Conservation (phyloP, 306 rosid species). For the Fragaria iinumae region DNA sequence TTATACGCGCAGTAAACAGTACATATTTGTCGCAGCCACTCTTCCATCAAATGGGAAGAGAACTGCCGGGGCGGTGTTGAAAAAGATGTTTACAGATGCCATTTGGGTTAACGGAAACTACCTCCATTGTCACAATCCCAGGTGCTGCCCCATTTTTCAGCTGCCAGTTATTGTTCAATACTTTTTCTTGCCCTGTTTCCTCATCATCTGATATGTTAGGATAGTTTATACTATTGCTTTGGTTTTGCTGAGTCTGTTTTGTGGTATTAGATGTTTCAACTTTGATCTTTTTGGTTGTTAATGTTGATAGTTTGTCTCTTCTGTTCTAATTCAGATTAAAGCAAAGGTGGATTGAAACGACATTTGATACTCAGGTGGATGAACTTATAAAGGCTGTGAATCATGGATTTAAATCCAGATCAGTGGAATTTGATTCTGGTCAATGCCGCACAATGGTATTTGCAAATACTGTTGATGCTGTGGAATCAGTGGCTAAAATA, state of each 20-base stretch:
- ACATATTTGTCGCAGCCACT: conserved; percentile 93
- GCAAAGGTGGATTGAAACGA: conserved; percentile 91
- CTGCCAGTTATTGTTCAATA: conserved; percentile 6
- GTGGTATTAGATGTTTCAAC: not conserved
- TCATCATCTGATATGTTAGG: conserved; percentile 1
- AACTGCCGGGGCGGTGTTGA: conserved; percentile 81
- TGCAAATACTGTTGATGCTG: conserved; percentile 91
- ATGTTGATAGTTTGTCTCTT: conserved; percentile 13
- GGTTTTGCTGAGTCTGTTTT: conserved; percentile 2
- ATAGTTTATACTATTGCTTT: not conserved
- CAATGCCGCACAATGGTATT: conserved; percentile 78
- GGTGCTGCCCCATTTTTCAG: conserved; percentile 41
- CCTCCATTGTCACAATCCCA: conserved; percentile 93
- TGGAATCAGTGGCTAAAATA: conserved; percentile 78
- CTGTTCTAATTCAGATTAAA: conserved; percentile 52
- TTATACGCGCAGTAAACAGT: conserved; percentile 85
- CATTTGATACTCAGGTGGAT: conserved; percentile 68
- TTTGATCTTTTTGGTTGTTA: conserved; percentile 1
- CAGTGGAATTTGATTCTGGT: conserved; percentile 38
- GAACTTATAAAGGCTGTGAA: conserved; percentile 80
- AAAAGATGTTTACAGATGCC: conserved; percentile 83
- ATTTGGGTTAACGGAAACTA: conserved; percentile 84
- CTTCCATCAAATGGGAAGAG: conserved; percentile 95
- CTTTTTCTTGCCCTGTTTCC: conserved; percentile 15
- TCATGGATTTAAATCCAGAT: conserved; percentile 44